Percentiles rank a stretch among this genome's conserved stretches.
phyloP scores from a whole-genome alignment of 2,329 filamentous ascomycete genomes.

The Colletotrichum trifolii region DNA sequence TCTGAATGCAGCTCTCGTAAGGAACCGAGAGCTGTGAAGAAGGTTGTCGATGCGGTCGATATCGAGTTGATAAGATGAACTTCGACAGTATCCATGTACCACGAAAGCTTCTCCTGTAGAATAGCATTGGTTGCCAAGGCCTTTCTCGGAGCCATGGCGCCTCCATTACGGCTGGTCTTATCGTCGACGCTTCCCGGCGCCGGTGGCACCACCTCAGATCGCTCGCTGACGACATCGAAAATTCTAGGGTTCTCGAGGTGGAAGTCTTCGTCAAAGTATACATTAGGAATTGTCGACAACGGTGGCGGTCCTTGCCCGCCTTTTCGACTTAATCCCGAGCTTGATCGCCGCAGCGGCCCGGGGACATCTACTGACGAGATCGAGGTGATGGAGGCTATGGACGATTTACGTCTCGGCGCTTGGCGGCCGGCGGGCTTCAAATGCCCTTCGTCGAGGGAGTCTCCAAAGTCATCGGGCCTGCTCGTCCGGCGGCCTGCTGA shows the following conservation, averaged over 20 bases:
- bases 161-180: constrained; percentile 66
- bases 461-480: constrained; percentile 56
- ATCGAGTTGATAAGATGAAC: constrained; percentile 97
- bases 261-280: constrained; percentile 96
- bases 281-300: constrained; percentile 87
- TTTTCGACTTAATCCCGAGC: constrained; percentile 65
- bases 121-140: constrained; percentile 96
- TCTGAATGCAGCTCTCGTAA: constrained; percentile 91
- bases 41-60: constrained; percentile 93
- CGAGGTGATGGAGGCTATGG: constrained; percentile 60
- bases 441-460: constrained; percentile 55
- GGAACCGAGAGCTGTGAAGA: constrained; percentile 93
- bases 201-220: constrained; percentile 91
- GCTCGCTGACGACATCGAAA: constrained; percentile 95
- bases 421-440: constrained; percentile 58
- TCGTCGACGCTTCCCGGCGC: constrained; percentile 65
- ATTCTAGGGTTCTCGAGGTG: constrained; percentile 95
- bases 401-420: constrained; percentile 52
- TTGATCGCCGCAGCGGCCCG: constrained; percentile 55
- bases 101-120: constrained; percentile 95
- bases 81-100: constrained; percentile 99
- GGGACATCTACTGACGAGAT: constrained; percentile 61
- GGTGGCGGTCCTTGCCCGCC: constrained; percentile 81
- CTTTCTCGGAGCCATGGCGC: constrained; percentile 75
- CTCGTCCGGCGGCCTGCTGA: constrained; percentile 46